Conservation (phyloP, 257 asterid genomes). For the Nicotiana knightiana region DNA sequence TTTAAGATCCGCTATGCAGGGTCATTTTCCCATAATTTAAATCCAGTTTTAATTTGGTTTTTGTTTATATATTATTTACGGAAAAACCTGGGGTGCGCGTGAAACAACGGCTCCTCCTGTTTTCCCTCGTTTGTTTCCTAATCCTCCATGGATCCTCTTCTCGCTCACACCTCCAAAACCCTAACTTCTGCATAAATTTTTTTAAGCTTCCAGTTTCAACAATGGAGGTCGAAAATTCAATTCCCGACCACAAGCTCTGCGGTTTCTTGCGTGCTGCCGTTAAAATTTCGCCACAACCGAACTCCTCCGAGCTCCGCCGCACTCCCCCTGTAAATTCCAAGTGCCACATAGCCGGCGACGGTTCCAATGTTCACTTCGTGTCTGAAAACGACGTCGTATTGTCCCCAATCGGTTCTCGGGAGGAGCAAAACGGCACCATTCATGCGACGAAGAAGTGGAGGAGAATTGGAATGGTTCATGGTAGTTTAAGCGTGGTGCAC, state of each 20-base stretch:
- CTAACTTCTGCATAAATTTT: neutral
- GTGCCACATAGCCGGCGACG: conserved; percentile 39
- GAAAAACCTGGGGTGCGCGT: neutral
- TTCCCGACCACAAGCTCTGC: conserved; percentile 56
- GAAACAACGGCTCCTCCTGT: neutral
- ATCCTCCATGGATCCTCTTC: neutral
- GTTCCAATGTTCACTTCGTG: conserved; percentile 31
- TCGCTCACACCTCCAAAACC: neutral
- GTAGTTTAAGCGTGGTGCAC: conserved; percentile 70
- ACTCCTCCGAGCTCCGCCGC: conserved; percentile 16
- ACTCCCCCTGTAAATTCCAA: conserved; percentile 27
- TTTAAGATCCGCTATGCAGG: no score
- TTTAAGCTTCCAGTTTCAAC: neutral
- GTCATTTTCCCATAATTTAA: no score
- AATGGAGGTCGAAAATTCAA: neutral
- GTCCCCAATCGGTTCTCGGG: conserved; percentile 28
- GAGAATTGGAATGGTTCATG: conserved; percentile 64
- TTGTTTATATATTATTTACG: no score
- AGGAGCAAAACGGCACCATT: conserved; percentile 5
- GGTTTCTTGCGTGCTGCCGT: conserved; percentile 59
- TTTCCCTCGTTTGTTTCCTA: neutral
- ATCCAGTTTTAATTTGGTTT: no score
- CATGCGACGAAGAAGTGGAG: conserved; percentile 45
- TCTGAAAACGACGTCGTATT: conserved; percentile 35
- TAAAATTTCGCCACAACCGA: conserved; percentile 17